Evolutionary conservation across 2,329 filamentous ascomycete species (phyloP).

Genomic region (Trichoderma cornu-damae): DNA sequence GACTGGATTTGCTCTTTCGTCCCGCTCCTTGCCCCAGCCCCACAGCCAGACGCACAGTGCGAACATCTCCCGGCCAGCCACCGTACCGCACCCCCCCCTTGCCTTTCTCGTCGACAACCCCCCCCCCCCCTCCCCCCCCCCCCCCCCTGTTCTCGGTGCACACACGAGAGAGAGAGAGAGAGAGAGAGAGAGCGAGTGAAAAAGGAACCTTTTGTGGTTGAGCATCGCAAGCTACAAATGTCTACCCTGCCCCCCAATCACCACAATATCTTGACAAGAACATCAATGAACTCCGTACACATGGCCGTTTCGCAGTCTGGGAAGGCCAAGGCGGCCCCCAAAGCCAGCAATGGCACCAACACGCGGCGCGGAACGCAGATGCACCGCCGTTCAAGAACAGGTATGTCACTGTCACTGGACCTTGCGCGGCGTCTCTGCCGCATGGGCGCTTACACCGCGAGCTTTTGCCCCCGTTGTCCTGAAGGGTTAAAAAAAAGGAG

Average conservation of each 20-base stretch:
- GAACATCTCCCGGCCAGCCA: not conserved
- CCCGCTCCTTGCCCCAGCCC: constrained; percentile 29
- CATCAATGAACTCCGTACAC: constrained; percentile 44
- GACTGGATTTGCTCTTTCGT: constrained; percentile 24
- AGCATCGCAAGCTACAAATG: constrained; percentile 49
- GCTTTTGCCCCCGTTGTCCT: not conserved
- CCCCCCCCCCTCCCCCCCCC: constrained; percentile 26
- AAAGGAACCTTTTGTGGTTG: constrained; percentile 17
- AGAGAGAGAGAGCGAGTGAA: no score
- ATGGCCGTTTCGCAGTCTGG: constrained; percentile 58
- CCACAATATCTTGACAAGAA: constrained; percentile 46
- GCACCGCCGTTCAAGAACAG: constrained; percentile 91
- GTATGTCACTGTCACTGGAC: constrained; percentile 54
- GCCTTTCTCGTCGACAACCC: constrained; percentile 23
- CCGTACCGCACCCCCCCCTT: constrained; percentile 14
- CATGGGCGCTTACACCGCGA: constrained; percentile 16
- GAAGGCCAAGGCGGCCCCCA: constrained; percentile 55
- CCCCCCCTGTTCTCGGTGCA: constrained; percentile 26
- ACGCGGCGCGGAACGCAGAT: constrained; percentile 74
- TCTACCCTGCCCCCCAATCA: constrained; percentile 60
- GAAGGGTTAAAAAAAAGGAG: not conserved
- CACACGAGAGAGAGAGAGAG: no score
- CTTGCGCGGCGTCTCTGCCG: not conserved
- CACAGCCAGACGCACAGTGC: constrained; percentile 19
- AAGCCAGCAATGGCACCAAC: constrained; percentile 48